Evolutionary conservation across 805 yeast genomes (phyloP), one percentile per base, ranked within the genome.

Genomic region (Pichia thaimueangensis): DNA sequence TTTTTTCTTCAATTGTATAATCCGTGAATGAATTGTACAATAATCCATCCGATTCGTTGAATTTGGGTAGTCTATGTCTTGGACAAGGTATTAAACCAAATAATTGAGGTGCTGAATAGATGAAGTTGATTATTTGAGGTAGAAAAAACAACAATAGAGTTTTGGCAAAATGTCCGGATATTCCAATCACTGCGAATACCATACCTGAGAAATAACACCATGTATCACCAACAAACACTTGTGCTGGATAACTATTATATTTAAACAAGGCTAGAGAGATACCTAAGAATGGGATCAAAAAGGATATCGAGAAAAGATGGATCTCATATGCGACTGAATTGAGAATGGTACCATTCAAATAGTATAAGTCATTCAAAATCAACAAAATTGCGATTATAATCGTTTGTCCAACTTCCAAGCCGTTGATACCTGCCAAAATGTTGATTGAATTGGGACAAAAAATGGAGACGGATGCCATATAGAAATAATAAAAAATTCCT

Each of bases 131-230:
- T 42, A 93, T 85, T 64, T 93, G 98, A 3, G 97, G 97, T 32
- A 86, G 67, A 59, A 93, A 83, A 56, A 93, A 82, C 27, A 89
- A 63, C 63, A 93, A 68, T 52, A 91, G 68, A 0, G 99, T 93
- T 64, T 93, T 93, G 33, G 96, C 86, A 62, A 89, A 93, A 67
- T 93, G 99, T 1, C 97, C 97, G 45, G 86, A 71, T 28, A 93
- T 93, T 1, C 97, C 97, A 24, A 86, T 96, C 22, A 89, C 93
- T 0, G 97, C 98, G 63, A 93, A 88, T 1, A 93, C 95, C 98
- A 93, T 93, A 4, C 99, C 99, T 21, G 96, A 87, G 62, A 93
- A 89, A 64, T 93, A 93, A 65, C 99, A 93, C 68, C 84, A 93
- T 0, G 98, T 91, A 59, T 93, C 99, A 24, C 99, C 99, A 7